phyloP scores from a whole-genome alignment of 2,329 filamentous ascomycete species.

The Penicillium digitatum region DNA sequence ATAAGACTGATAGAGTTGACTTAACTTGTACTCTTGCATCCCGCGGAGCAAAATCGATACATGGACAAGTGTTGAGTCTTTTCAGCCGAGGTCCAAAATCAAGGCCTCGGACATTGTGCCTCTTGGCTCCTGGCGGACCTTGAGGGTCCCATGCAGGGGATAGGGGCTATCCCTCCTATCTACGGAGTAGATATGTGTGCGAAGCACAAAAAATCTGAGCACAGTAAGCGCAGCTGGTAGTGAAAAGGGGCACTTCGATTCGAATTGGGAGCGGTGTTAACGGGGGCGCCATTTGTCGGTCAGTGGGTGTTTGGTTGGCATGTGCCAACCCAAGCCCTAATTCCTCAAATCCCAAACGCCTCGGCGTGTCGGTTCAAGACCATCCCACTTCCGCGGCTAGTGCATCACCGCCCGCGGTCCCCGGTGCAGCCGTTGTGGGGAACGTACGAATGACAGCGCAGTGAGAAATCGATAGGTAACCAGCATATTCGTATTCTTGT shows the following conservation, averaged over 20 bases:
- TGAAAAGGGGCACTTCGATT: not conserved
- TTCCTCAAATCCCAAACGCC: not conserved
- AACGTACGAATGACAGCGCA: not conserved
- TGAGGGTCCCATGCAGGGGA: constrained; percentile 5
- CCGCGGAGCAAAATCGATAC: not conserved
- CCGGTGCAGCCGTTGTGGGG: not conserved
- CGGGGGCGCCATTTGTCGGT: not conserved
- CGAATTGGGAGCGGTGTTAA: not conserved
- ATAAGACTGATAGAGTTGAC: not conserved
- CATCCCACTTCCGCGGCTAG: not conserved
- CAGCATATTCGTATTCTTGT: not conserved
- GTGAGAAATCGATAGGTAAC: not conserved
- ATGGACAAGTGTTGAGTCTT: not conserved
- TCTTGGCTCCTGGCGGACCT: not conserved
- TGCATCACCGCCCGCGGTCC: not conserved
- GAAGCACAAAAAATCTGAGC: not conserved
- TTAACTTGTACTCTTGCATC: not conserved
- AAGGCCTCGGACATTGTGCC: not conserved
- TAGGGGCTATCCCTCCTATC: not conserved
- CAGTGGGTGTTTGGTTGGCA: not conserved
- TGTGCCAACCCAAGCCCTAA: not conserved
- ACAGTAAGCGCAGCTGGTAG: not conserved
- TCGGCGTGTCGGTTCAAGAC: not conserved
- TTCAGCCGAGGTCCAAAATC: not conserved
- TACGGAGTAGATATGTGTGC: not conserved